Percentiles rank a stretch among this genome's conserved stretches.
phyloP scores from a whole-genome alignment of 495 filamentous ascomycete genomes.

The Penicillium cinerascens region DNA sequence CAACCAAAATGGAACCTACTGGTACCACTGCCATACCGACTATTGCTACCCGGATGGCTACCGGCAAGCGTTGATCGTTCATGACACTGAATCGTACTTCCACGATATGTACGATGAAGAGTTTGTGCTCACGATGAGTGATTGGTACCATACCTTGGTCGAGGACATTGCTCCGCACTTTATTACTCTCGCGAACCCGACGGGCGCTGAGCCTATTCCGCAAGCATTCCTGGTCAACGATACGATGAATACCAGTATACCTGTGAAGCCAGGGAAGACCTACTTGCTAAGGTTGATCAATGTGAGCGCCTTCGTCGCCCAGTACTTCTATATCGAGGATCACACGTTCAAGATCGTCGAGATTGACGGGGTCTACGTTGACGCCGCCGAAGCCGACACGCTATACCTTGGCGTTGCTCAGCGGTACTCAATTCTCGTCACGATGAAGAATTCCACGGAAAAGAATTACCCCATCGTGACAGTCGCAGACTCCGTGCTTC shows the following conservation, averaged over 20 bases:
- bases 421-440: constrained; percentile 65
- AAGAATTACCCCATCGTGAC: constrained; percentile 64
- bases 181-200: constrained; percentile 47
- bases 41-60: constrained; percentile 76
- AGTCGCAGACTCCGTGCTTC: constrained; percentile 29
- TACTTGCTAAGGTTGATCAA: constrained; percentile 79
- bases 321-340: constrained; percentile 77
- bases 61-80: constrained; percentile 65
- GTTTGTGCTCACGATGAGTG: constrained; percentile 59
- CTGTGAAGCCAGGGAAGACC: constrained; percentile 68
- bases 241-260: constrained; percentile 52
- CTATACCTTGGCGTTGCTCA: constrained; percentile 69
- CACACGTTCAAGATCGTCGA: constrained; percentile 61
- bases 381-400: constrained; percentile 55
- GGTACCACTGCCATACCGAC: constrained; percentile 74
- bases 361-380: constrained; percentile 51
- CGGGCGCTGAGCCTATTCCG: constrained; percentile 53
- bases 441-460: constrained; percentile 58
- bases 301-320: constrained; percentile 67
- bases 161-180: constrained; percentile 41
- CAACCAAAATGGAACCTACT: constrained; percentile 73
- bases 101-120: constrained; percentile 63
- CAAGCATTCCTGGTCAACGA: constrained; percentile 55
- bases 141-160: constrained; percentile 58
- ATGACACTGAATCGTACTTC: constrained; percentile 62